Evolutionary conservation across 78 protist species (phyloP).

Genomic region (Dictyostelium firmibasis): DNA sequence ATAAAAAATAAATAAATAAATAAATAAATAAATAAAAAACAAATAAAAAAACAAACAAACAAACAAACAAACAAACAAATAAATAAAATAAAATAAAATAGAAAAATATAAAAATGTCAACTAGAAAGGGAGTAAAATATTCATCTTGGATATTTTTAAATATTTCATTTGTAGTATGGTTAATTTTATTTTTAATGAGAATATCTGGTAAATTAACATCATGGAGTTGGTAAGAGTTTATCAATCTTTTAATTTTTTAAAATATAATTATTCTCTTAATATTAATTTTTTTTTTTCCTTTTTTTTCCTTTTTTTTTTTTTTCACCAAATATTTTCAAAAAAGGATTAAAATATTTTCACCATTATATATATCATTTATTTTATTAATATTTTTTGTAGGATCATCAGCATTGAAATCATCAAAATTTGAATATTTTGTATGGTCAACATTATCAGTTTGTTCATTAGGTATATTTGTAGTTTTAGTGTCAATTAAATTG

Average conservation of each 20-base stretch:
- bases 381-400: background rate
- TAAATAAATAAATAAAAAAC: background rate
- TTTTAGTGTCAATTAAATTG: background rate
- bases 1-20: no score
- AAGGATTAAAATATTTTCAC: slow-evolving; percentile 25
- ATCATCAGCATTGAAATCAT: background rate
- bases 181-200: background rate
- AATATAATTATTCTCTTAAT: no score
- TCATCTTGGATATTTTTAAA: background rate
- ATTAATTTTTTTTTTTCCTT: background rate
- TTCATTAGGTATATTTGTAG: background rate
- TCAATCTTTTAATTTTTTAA: no score
- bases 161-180: background rate
- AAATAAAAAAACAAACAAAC: background rate
- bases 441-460: background rate
- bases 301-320: background rate
- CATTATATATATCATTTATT: slow-evolving; percentile 18
- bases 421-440: background rate
- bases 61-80: background rate
- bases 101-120: background rate
- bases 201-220: background rate
- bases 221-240: slow-evolving; percentile 1
- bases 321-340: background rate
- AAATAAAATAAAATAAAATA: background rate
- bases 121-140: background rate